A percentile compares a stretch with the other conserved stretches of the same genome.
Conservation (phyloP, 1,284 basidiomycete species). For the Athelia sp. region DNA sequence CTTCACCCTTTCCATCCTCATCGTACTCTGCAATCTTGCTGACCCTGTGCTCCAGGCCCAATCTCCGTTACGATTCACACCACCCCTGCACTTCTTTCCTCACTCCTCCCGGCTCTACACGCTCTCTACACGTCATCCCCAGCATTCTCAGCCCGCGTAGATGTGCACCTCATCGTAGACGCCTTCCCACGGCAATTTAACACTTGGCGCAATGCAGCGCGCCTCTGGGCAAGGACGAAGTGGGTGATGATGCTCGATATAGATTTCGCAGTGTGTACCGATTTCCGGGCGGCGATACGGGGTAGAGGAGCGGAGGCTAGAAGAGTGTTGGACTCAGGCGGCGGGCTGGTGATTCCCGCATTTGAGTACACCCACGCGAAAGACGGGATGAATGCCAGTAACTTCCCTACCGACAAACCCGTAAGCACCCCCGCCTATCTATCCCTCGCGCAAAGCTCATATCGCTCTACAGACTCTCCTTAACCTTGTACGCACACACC, state of each 20-base stretch:
- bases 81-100: conserved; percentile 12
- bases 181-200: conserved; percentile 80
- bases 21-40: not conserved
- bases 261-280: conserved; percentile 79
- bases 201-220: conserved; percentile 80
- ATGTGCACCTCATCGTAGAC: conserved; percentile 84
- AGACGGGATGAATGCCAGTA: conserved; percentile 50
- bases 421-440: conserved; percentile 24
- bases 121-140: conserved; percentile 60
- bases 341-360: conserved; percentile 73
- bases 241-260: conserved; percentile 88
- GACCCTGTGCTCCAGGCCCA: conserved; percentile 46
- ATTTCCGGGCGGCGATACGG: conserved; percentile 59
- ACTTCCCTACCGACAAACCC: conserved; percentile 64
- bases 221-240: conserved; percentile 74
- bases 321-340: conserved; percentile 44
- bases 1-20: conserved; percentile 1
- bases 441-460: too few relatives aligned
- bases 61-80: conserved; percentile 60
- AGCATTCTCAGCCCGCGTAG: conserved; percentile 65
- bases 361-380: conserved; percentile 67
- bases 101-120: conserved; percentile 55
- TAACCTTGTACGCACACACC: conserved; percentile 44
- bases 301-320: conserved; percentile 29
- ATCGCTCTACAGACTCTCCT: conserved; percentile 48